Evolutionary conservation across 1,284 basidiomycete genomes (phyloP), one percentile per base, ranked within the genome.

Genomic region (Microbotryum saponariae): DNA sequence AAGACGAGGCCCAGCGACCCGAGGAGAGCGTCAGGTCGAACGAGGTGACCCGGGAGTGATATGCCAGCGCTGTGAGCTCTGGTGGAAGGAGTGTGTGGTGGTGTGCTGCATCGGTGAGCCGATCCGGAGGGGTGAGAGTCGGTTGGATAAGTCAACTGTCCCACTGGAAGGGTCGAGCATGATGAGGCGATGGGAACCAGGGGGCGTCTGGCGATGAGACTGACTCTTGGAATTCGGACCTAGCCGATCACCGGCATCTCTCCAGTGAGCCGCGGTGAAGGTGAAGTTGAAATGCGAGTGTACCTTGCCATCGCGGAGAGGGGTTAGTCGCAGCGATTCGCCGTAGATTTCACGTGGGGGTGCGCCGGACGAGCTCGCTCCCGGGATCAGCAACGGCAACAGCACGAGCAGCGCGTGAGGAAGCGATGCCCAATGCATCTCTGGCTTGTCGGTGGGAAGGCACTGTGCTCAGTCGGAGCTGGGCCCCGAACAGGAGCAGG

Each of bases 51-150:
- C 85, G 83, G 73, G 90, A 88, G 73, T 88, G 83, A 61, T 86
- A 84, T 27, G 96, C 79, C 21, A 96, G 86, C 73, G 96, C 88
- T 3, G 92, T 85, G 20, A 97, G 79, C 0, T 86, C 80, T 9
- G 94, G 82, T 0, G 93, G 91, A 57, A 96, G 89, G 12, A 96
- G 75, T 2, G 82, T 83, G 71, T 91, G 89, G 72, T 92, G 89
- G 73, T 89, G 88, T 56, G 83, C 86, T 85, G 63, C 10, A 23
- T 33, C 21, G 23, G 23, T 48, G 31, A 33, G 27, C 21, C 33
- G 25, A 54, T 46, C 21, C 56, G 65, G 27, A 62, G 44, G 52
- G 27, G 27, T 20, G 16, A 2, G 42, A 23, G 55, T 47, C 33
- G 48, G 45, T 31, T 23, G 51, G 14, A 29, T 7, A 25, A 55